A percentile compares a stretch with the other conserved stretches of the same genome.
Conservation (phyloP, 2,329 filamentous ascomycete genomes). For the Bisporella sp. region DNA sequence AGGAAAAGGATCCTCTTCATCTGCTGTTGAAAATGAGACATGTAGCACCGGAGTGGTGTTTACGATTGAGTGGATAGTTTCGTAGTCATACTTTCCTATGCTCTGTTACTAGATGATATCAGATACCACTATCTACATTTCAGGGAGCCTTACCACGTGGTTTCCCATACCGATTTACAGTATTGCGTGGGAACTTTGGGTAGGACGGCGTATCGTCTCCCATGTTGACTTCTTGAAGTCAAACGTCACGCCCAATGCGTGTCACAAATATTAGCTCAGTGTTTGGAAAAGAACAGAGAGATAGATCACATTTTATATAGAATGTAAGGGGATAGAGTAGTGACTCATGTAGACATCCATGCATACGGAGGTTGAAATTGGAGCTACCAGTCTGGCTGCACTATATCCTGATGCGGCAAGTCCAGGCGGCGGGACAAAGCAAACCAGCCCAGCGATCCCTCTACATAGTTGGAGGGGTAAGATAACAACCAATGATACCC, state of each 20-base stretch:
- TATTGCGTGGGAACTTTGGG: conserved; percentile 18
- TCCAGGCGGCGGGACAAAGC: too few species aligned
- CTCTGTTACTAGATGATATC: conserved; percentile 5
- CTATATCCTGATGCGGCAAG: too few species aligned
- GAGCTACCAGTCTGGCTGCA: too few species aligned
- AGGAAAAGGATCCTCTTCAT: conserved; percentile 38
- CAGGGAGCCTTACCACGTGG: conserved; percentile 10
- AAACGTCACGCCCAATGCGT: not conserved
- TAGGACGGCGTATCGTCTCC: conserved; percentile 6
- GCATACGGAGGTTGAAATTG: too few species aligned
- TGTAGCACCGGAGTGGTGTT: conserved; percentile 70
- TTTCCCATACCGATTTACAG: conserved; percentile 19
- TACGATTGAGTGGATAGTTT: conserved; percentile 68
- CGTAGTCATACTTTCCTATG: conserved; percentile 62
- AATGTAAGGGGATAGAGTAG: too few species aligned
- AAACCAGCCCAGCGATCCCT: too few species aligned
- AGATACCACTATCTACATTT: not conserved
- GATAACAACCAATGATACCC: too few species aligned
- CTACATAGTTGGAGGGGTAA: too few species aligned
- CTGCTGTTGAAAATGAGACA: conserved; percentile 64
- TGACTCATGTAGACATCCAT: too few species aligned
- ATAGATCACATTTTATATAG: too few species aligned
- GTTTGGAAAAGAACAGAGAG: too few species aligned
- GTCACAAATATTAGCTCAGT: too few species aligned
- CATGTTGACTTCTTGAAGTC: conserved; percentile 4